Evolutionary conservation across 1,284 basidiomycete genomes (phyloP), one percentile per base, ranked within the genome.

Genomic region (Tremellales sp.): DNA sequence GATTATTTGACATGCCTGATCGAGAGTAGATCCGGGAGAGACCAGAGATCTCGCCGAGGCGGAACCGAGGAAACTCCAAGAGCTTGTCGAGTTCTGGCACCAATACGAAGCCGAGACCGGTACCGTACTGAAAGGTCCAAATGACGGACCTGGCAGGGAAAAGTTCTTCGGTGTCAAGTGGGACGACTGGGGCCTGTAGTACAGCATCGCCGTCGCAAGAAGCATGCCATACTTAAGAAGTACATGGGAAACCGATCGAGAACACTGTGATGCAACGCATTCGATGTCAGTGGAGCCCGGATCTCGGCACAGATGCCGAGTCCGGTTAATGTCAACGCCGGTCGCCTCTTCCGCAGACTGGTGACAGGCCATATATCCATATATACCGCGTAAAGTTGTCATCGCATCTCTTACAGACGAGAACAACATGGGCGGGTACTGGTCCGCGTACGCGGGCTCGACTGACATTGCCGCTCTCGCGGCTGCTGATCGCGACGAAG

Each of bases 21-120:
- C 23, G 10, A 25, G 31, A 7, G 4, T 12, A 57, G 65, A 70
- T 46, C 64, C 58, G 2, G 65, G 62, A 35, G 67, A 70, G 48
- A 60, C 53, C 15, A 48, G 49, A 1, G 58, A 70, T 42, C 46
- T 68, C 13, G 66, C 66, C 1, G 36, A 47, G 15, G 31, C 43
- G 10, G 7, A 53, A 3, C 51, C 53, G 8, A 50, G 61, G 11
- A 57, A 61, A 23, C 45, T 68, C 31, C 25, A 49, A n/a, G 58
- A 62, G 42, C 37, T 69, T 22, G 49, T 68, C 10, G 46, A 25
- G 12, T 53, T 48, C 42, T 64, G 60, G 60, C 48, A 58, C 15
- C 39, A 54, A 25, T 62, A 56, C 25, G 52, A 55, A 21, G 60
- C 50, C 5, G 60, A 60, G 46, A 64, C 60, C 3, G 60, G 62